Evolutionary conservation across 2,329 filamentous ascomycete species (phyloP).

Genomic region (Diplodia sapinea): DNA sequence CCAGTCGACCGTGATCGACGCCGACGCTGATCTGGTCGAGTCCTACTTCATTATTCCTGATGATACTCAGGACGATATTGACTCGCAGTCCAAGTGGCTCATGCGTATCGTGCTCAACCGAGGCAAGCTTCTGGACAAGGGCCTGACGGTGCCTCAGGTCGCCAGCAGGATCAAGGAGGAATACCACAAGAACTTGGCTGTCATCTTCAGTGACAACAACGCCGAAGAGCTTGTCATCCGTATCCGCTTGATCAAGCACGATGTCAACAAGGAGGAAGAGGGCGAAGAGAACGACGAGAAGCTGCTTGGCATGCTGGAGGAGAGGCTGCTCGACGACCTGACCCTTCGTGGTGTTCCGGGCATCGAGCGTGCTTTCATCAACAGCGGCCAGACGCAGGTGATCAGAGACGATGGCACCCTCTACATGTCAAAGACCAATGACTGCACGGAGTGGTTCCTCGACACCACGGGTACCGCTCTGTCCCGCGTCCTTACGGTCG

Average conservation of each 20-base stretch:
- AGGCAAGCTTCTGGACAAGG: constrained; percentile 94
- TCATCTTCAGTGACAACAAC: constrained; percentile 98
- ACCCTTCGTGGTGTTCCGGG: constrained; percentile 89
- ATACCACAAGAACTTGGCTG: constrained; percentile 81
- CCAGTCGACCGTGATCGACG: constrained; percentile 80
- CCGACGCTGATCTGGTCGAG: constrained; percentile 92
- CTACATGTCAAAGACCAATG: constrained; percentile 67
- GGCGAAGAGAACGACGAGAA: constrained; percentile 75
- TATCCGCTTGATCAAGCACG: constrained; percentile 73
- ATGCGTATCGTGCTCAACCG: constrained; percentile 92
- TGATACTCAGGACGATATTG: constrained; percentile 68
- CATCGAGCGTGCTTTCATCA: constrained; percentile 91
- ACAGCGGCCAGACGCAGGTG: constrained; percentile 45
- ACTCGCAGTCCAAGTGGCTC: constrained; percentile 87
- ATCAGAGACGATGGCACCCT: constrained; percentile 74
- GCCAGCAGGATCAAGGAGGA: constrained; percentile 87
- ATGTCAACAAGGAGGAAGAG: constrained; percentile 70
- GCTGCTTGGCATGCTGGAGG: constrained; percentile 86
- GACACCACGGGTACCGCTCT: constrained; percentile 92
- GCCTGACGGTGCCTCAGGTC: constrained; percentile 88
- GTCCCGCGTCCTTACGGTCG: constrained; percentile 80
- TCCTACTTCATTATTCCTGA: constrained; percentile 96
- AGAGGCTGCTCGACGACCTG: constrained; percentile 87
- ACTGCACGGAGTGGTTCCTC: constrained; percentile 91
- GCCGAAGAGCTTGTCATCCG: constrained; percentile 94